Evolutionary conservation across 306 rosid species (phyloP).

Genomic region (Quercus rubra): DNA sequence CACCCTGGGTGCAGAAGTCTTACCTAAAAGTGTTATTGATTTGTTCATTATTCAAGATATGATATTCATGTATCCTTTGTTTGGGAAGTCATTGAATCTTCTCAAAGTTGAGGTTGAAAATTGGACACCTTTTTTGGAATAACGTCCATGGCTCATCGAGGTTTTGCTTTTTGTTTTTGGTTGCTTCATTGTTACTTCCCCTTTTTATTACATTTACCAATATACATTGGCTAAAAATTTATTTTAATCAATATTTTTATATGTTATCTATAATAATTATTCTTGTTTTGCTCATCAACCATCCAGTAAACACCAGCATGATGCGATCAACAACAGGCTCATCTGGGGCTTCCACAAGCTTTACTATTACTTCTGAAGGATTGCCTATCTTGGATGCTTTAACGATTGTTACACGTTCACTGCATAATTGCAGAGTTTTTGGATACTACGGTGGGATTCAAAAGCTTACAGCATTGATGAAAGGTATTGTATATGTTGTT

Average conservation of each 20-base stretch:
- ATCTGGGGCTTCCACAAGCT: constrained; percentile 53
- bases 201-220: background rate
- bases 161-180: background rate
- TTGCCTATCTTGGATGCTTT: constrained; percentile 71
- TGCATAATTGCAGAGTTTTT: constrained; percentile 87
- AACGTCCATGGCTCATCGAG: too few species aligned
- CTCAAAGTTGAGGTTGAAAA: background rate
- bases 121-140: background rate
- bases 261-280: constrained; percentile 27
- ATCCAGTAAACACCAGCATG: constrained; percentile 61
- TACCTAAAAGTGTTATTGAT: background rate
- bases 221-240: background rate
- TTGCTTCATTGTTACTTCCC: background rate
- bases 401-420: constrained; percentile 64
- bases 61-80: background rate
- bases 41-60: background rate
- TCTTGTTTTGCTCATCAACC: constrained; percentile 20
- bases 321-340: constrained; percentile 51
- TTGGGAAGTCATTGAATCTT: background rate
- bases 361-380: constrained; percentile 74
- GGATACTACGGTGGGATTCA: constrained; percentile 91
- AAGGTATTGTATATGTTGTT: constrained; percentile 51
- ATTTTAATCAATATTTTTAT: background rate
- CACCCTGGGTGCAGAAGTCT: background rate
- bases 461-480: constrained; percentile 87